Percentiles rank a stretch among this genome's conserved stretches.
Conservation (phyloP, 179 eudicot genomes). For the Patellifolia procumbens region DNA sequence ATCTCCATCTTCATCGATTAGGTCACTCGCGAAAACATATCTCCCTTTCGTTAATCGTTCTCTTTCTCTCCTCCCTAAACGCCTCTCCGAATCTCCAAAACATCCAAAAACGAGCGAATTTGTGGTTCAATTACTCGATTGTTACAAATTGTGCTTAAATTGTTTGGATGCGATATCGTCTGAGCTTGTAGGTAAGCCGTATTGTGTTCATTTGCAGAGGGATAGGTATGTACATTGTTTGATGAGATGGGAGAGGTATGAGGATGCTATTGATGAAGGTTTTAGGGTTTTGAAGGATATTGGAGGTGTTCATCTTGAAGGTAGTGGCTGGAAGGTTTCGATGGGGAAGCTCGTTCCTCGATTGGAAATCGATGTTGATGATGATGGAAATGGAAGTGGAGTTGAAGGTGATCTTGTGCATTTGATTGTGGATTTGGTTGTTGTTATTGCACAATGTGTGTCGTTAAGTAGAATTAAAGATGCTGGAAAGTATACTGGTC, state of each 20-base stretch:
- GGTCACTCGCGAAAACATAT: constrained; percentile 56
- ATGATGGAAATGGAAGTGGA: constrained; percentile 5
- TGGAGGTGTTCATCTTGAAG: constrained; percentile 35
- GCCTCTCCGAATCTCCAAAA: constrained; percentile 48
- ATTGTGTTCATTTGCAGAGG: constrained; percentile 54
- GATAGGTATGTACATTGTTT: constrained; percentile 55
- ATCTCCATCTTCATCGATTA: constrained; percentile 30
- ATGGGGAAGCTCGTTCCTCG: constrained; percentile 41
- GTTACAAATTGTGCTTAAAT: constrained; percentile 49
- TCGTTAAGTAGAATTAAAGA: constrained; percentile 44
- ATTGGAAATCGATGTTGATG: constrained; percentile 18
- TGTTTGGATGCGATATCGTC: constrained; percentile 47
- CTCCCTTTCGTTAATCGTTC: constrained; percentile 44
- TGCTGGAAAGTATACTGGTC: constrained; percentile 41
- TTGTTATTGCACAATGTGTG: constrained; percentile 48
- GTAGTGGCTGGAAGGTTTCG: constrained; percentile 21
- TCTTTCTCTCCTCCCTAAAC: constrained; percentile 56
- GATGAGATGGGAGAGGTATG: constrained; percentile 52
- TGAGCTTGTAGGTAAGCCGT: constrained; percentile 52
- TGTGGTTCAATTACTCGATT: constrained; percentile 34
- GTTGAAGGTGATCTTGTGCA: constrained; percentile 46
- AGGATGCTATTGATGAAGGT: constrained; percentile 57
- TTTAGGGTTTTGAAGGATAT: constrained; percentile 52
- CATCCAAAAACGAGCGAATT: constrained; percentile 29
- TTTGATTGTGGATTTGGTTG: constrained; percentile 52